Conservation (phyloP, 1,284 basidiomycete species). For the Ganoderma leucocontextum region DNA sequence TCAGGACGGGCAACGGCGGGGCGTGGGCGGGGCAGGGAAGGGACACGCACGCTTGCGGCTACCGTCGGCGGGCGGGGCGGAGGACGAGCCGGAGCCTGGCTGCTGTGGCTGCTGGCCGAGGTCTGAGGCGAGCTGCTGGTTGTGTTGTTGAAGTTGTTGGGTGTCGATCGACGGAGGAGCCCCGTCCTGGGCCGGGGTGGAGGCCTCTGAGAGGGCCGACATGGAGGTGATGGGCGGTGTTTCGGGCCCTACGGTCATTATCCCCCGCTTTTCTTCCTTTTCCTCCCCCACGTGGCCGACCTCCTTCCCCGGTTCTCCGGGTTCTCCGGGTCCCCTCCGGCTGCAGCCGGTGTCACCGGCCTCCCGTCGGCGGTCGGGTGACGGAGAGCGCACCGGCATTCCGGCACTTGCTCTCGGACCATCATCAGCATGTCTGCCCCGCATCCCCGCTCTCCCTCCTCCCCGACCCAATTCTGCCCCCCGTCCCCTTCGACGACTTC, state of each 20-base stretch:
- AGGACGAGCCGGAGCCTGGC: slow-evolving; percentile 35
- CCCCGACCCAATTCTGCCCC: slow-evolving; percentile 29
- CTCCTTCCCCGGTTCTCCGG: slow-evolving; percentile 13
- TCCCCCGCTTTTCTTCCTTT: slow-evolving; percentile 37
- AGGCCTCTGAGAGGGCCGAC: slow-evolving; percentile 74
- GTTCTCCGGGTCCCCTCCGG: slow-evolving; percentile 12
- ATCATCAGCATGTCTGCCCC: slow-evolving; percentile 29
- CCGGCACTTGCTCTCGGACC: slow-evolving; percentile 21
- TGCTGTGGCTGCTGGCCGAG: slow-evolving; percentile 46
- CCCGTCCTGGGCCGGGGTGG: slow-evolving; percentile 68
- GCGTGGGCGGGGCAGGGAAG: slow-evolving; percentile 17
- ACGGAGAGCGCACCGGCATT: slow-evolving; percentile 16
- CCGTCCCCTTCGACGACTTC: slow-evolving; percentile 66
- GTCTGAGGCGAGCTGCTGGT: slow-evolving; percentile 50
- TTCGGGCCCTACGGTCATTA: slow-evolving; percentile 70
- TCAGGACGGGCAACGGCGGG: slow-evolving; percentile 29
- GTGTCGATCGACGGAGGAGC: slow-evolving; percentile 60
- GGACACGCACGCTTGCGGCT: slow-evolving; percentile 55
- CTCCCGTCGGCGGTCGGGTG: not conserved
- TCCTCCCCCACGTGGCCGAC: slow-evolving; percentile 23
- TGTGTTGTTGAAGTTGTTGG: slow-evolving; percentile 66
- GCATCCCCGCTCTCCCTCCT: slow-evolving; percentile 21
- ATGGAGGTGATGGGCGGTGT: slow-evolving; percentile 63
- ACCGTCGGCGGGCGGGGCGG: slow-evolving; percentile 42
- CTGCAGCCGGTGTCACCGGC: slow-evolving; percentile 12